A percentile compares a stretch with the other conserved stretches of the same genome.
These are phyloP conservation scores for Pyrus bretschneideri DNA, from an alignment of 306 rosid species.

Conservation along the genomic window DNA sequence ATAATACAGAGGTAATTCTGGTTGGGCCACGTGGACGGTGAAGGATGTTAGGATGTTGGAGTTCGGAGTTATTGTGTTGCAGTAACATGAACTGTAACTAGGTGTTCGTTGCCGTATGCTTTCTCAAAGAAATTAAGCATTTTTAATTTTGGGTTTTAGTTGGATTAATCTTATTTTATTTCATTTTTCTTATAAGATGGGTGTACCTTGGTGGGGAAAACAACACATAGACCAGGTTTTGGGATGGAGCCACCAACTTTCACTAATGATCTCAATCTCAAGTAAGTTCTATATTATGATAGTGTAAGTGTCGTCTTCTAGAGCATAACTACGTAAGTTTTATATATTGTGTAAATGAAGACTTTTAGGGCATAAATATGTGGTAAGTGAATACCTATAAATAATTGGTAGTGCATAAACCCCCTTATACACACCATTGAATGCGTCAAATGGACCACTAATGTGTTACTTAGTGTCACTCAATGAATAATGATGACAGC, in stretches of 20 bases:
- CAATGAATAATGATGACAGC: too few relatives aligned
- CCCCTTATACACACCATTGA: too few relatives aligned
- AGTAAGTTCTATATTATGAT: constrained; percentile 26
- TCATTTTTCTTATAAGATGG: constrained; percentile 19
- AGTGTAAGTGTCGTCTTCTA: background rate
- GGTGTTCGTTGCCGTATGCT: background rate
- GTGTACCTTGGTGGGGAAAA: constrained; percentile 33
- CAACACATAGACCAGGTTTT: constrained; percentile 2
- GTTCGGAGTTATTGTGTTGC: background rate
- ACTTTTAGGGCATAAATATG: background rate
- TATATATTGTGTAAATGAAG: background rate
- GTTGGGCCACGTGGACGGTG: constrained; percentile 37
- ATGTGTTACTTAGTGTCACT: too few relatives aligned
- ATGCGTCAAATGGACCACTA: too few relatives aligned
- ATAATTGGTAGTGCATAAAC: too few relatives aligned
- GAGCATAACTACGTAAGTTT: background rate
- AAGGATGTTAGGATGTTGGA: background rate
- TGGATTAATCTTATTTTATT: background rate
- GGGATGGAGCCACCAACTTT: constrained; percentile 17
- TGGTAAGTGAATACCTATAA: too few relatives aligned
- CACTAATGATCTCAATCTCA: constrained; percentile 26
- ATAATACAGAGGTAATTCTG: background rate
- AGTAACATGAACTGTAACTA: background rate
- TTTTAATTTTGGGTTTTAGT: constrained; percentile 9
- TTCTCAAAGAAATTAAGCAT: background rate